phyloP scores from a whole-genome alignment of 192 early-diverging fungal species.

The Podila epicladia region DNA sequence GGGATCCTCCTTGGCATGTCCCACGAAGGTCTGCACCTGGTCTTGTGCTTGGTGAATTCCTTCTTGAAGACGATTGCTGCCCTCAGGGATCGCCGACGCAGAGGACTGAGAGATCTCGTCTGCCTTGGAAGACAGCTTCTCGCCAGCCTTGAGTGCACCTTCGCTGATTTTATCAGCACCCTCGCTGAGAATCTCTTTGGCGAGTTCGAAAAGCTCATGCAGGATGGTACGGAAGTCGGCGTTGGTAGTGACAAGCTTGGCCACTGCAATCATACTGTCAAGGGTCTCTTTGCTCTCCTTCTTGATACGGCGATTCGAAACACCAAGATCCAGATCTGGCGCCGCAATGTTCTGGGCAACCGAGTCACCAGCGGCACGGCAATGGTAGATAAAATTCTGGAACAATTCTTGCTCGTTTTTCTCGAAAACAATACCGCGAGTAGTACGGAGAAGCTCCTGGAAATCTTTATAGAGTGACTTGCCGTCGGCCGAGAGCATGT shows the following conservation, averaged over 20 bases:
- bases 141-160: conserved; percentile 3
- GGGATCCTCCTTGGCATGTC: conserved; percentile 15
- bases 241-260: conserved; percentile 49
- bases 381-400: conserved; percentile 56
- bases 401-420: conserved; percentile 56
- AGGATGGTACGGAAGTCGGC: conserved; percentile 48
- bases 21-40: background rate
- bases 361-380: conserved; percentile 17
- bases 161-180: conserved; percentile 24
- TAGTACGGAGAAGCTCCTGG: conserved; percentile 43
- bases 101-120: conserved; percentile 6
- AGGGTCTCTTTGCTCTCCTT: conserved; percentile 34
- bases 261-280: conserved; percentile 38
- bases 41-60: conserved; percentile 7
- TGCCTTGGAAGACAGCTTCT: conserved; percentile 10
- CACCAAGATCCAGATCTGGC: conserved; percentile 16
- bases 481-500: conserved; percentile 54
- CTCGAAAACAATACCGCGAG: conserved; percentile 32
- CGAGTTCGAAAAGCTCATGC: conserved; percentile 42
- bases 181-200: conserved; percentile 46
- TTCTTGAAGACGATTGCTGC: conserved; percentile 11
- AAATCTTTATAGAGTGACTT: conserved; percentile 47
- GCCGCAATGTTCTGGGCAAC: conserved; percentile 5
- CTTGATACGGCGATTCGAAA: conserved; percentile 10
- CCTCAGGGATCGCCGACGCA: background rate